Conservation (phyloP, 495 filamentous ascomycete genomes). For the Lophium mytilinum region DNA sequence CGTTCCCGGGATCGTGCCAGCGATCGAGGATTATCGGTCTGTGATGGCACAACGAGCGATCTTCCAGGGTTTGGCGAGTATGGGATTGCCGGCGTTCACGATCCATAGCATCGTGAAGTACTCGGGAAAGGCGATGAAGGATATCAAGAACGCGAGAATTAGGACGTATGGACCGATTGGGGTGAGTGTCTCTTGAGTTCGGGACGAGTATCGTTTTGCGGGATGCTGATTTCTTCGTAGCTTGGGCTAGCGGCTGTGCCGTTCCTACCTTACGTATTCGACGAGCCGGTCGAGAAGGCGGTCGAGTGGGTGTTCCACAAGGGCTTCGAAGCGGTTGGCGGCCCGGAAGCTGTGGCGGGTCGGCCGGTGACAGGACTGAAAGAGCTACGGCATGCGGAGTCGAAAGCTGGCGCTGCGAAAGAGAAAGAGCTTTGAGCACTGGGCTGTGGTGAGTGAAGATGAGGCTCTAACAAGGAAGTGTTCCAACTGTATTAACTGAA, state of each 20-base stretch:
- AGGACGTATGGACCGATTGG: constrained; percentile 87
- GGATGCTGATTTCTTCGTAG: constrained; percentile 21
- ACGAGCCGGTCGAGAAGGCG: constrained; percentile 83
- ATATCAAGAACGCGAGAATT: constrained; percentile 61
- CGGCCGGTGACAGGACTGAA: constrained; percentile 47
- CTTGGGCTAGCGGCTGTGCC: constrained; percentile 83
- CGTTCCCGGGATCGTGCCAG: constrained; percentile 51
- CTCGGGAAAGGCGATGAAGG: constrained; percentile 71
- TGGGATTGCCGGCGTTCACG: constrained; percentile 92
- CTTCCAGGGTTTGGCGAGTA: constrained; percentile 84
- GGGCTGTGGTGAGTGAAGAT: too few relatives aligned
- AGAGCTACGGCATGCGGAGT: constrained; percentile 40
- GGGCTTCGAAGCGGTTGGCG: constrained; percentile 61
- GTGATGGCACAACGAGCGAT: constrained; percentile 85
- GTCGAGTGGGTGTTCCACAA: constrained; percentile 86
- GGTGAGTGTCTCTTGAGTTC: constrained; percentile 35
- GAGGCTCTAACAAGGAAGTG: too few relatives aligned
- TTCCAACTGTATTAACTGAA: too few relatives aligned
- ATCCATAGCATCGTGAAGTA: constrained; percentile 90
- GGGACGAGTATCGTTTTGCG: background rate
- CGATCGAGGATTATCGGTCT: constrained; percentile 81
- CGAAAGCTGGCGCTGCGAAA: constrained; percentile 36
- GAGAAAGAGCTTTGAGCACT: constrained; percentile 44
- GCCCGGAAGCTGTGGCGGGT: constrained; percentile 49
- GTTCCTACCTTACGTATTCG: constrained; percentile 81